Base-by-base conservation (phyloP, 176 grass and related monocot species). In the Alopecurus myosuroides region DNA sequence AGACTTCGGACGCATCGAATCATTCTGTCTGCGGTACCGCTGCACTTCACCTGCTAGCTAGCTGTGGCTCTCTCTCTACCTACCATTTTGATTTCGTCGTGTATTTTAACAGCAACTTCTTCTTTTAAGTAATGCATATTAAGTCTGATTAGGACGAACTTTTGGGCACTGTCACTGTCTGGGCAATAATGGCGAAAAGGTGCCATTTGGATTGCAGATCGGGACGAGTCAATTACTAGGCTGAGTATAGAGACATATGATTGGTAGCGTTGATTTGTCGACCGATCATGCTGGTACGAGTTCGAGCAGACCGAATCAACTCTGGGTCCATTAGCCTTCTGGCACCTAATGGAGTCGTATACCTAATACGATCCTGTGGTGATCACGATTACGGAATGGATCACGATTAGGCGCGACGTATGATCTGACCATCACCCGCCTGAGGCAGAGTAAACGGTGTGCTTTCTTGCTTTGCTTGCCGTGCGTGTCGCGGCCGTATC, bases 11-110 rank as follows among this genome's bases (percentile, higher is more conserved):
- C 61, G 61, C 29, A 3, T 3, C 60, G 28, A 31, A 31, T 17
- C 18, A 63, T 63, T 63, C 23, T 58, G 23, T 63, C 23, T 58
- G 23, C 9, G 25, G 26, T 46, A 45, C 14, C 56, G 30, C 79
- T 56, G 20, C 78, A 87, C 78, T 67, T 67, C 57, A 82, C 26
- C 85, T 36, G 75, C 58, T n/a, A n/a, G n/a, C n/a, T n/a, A n/a
- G n/a, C n/a, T 57, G 15, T 30, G 31, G n/a, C 12, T 33, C 42
- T 20, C 42, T 20, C 63, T 58, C 9, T 56, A 33, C 73, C 42
- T 4, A 82, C 34, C 63, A 17, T 57, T 76, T 40, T 51, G 7
- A 5, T 52, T 57, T 26, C 49, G 36, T 6, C 15, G 7, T 41
- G 5, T 45, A 31, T 28, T 63, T 8, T 77, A 77, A 37, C 22